Base-by-base conservation (phyloP, 2,329 filamentous ascomycete genomes). In the Xylariaceae sp. region DNA sequence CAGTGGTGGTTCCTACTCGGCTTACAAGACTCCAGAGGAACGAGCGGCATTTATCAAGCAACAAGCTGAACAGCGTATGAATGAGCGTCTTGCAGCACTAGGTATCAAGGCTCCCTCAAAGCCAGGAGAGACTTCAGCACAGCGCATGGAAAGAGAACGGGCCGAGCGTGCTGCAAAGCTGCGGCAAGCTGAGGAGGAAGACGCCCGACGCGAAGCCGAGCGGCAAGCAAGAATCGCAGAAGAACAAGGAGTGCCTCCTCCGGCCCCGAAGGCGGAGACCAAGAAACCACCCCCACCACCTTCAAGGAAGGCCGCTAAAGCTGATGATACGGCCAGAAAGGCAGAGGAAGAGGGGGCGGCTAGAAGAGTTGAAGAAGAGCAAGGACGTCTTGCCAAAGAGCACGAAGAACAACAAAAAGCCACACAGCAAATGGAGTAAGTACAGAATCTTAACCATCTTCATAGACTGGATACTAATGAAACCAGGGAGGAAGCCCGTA, bases 11-110 rank as follows among this genome's bases (percentile, higher is more conserved):
- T 84, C 85, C 1, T 94, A 95, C 60, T 78, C 87, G 2, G 79
- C 88, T 4, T 94, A 93, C 63, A 88, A 87, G 65, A 95, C 90
- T 0, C 85, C 90, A 1, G 90, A 97, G 64, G 91, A 98, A 58
- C 81, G 93, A 41, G 89, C 94, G 28, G 89, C 91, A 4, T 95
- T 94, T 58, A 96, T 97, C 60, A 95, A 94, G 63, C 90, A 96
- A 63, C 91, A 96, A 63, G 94, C 93, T 8, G 90, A 97, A 63
- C 88, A 91, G 61, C 87, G 91, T 45, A 97, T 98, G 85, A 91
- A 93, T 28, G 93, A 97, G 64, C 84, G 93, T 45, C 79, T 98
- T 56, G 93, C 93, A 45, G 91, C 91, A 35, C 78, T 97, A 47
- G 93, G 93, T 28, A 85, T 98, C 60, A 95, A 89, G 63, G 82